Evolutionary conservation across 805 yeast species (phyloP), one percentile per base, ranked within the genome.

Genomic region (Maudiozyma serrabonitensis): DNA sequence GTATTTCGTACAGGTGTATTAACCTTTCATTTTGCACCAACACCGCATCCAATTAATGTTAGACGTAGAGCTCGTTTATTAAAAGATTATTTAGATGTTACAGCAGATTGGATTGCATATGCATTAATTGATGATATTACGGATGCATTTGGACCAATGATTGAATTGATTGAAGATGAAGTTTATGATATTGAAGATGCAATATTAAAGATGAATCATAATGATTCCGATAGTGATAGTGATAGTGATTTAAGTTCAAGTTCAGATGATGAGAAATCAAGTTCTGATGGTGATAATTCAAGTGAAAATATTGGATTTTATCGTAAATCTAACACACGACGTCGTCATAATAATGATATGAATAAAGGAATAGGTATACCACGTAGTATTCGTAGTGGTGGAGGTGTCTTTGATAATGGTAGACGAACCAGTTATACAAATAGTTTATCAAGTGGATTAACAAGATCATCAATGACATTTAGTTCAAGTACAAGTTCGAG

Each of bases 141-240:
- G 0, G 99, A 93, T 72, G 95, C 95, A 0, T 93, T 87, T 72
- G 98, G 95, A 0, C 99, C 99, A 2, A 80, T 93, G 84, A 90
- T 93, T 54, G 95, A 87, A 51, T 79, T 91, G 44, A 90, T 93
- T 47, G 98, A 93, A 62, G 88, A 82, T 51, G 99, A 93, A 59
- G 98, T 93, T 21, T 88, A 89, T 63, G 76, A 80, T n/a, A 93
- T 93, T 53, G 99, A 93, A 61, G 96, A 91, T 60, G 85, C 90
- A 2, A 91, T 93, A 47, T 71, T 93, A 58, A 75, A 76, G 50
- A 84, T 93, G 91, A 95, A 91, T 64, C 82, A 89, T 19, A 82
- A 84, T 1, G 78, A 72, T 34, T 74, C 59, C 25, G 57, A 62
- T 34, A 71, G 72, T 31, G 74, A 71, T 43, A 63, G 64, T 26